Conservation (phyloP, 2,329 filamentous ascomycete species). For the Scleromitrula shiraiana region DNA sequence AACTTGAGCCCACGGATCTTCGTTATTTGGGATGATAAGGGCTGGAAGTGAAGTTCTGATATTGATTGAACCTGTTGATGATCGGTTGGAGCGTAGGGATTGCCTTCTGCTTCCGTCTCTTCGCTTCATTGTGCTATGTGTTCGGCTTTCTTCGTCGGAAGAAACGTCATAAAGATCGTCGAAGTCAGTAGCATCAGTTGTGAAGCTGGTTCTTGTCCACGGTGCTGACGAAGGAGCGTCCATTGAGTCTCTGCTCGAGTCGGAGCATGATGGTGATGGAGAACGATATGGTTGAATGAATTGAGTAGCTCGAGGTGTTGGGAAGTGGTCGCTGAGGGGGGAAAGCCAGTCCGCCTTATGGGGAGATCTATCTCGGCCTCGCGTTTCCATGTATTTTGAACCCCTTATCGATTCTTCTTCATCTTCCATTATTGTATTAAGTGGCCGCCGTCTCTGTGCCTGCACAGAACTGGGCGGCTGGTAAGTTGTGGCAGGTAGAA, state of each 20-base stretch:
- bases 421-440: constrained; percentile 61
- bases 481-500: constrained; percentile 43
- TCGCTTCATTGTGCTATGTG: constrained; percentile 31
- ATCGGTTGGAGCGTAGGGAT: constrained; percentile 18
- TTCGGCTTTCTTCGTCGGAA: constrained; percentile 60
- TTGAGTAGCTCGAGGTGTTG: constrained; percentile 60
- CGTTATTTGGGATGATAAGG: constrained; percentile 40
- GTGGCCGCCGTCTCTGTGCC: constrained; percentile 41
- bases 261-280: constrained; percentile 52
- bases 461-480: constrained; percentile 43
- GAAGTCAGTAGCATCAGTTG: constrained; percentile 64
- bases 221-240: constrained; percentile 48
- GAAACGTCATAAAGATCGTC: constrained; percentile 81
- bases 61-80: constrained; percentile 18
- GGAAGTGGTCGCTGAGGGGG: constrained; percentile 51
- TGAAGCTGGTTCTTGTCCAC: constrained; percentile 55
- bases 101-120: constrained; percentile 25
- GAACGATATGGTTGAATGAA: constrained; percentile 49
- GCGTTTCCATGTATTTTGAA: constrained; percentile 25
- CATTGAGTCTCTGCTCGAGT: constrained; percentile 42
- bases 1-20: constrained; percentile 40
- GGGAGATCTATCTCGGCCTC: constrained; percentile 32
- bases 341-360: constrained; percentile 33
- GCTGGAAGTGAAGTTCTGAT: constrained; percentile 35
- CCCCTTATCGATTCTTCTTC: constrained; percentile 25